Evolutionary conservation across 352 stramenopile species (phyloP), one percentile per base, ranked within the genome.

Genomic region (Globisporangium middletonii): DNA sequence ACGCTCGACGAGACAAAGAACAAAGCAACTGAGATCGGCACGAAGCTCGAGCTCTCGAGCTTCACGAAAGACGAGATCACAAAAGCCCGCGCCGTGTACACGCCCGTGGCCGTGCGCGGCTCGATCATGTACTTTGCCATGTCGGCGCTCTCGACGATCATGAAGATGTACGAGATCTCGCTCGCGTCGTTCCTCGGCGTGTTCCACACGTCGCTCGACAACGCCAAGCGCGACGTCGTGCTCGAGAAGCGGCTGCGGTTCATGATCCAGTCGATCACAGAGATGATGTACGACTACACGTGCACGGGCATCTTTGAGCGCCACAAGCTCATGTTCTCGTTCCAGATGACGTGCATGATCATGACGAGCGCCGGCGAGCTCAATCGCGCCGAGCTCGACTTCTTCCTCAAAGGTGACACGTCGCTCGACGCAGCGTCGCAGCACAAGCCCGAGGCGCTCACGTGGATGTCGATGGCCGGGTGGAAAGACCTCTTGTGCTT

Each of bases 311-410:
- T 98, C 61, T 98, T 98, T 50, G 94, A 98, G 78, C 83, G 90
- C n/a, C 94, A 98, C 73, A 98, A 98, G 71, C 82, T 98, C 59
- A 98, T 98, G 89, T 98, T 98, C 65, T 94, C 86, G 37, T 97
- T 98, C 68, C 92, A 98, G 68, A 96, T 98, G 85, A 97, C 94
- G 15, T 97, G 88, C 65, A 98, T 98, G 94, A 96, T 98, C 64
- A 78, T 97, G 67, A 76, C 82, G 43, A 88, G 86, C 13, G 78
- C 92, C 0, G 77, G 78, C 16, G 75, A 89, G 6, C 71, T 98
- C 18, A 85, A 97, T 42, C 83, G 86, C 1, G 60, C 68, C 0
- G 86, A 98, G 57, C 81, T 98, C 18, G 93, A 98, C 62, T 98
- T 98, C 55, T 98, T 98, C 69, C 74, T 98, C 33, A 98, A 98